Base-by-base conservation (phyloP, 768 basidiomycete genomes). In the Leccinum subgranulosum region DNA sequence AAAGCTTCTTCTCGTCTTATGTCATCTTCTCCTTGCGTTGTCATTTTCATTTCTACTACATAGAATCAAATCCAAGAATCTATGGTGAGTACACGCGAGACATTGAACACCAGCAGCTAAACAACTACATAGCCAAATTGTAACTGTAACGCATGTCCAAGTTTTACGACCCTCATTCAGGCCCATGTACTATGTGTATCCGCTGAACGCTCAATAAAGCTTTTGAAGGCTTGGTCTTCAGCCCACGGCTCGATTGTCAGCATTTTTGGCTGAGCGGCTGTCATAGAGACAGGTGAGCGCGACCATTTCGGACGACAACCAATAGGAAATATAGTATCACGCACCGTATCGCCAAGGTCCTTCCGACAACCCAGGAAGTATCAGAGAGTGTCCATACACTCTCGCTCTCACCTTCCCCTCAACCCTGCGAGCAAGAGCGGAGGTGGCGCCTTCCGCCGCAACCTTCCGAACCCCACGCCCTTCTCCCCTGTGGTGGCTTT, bases 151-250 rank as follows among this genome's bases (percentile, higher is more conserved):
- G 14, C 29, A 28, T 10, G 27, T 45, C 49, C 45, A 39, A n/a
- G 36, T 23, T 15, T 48, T 6, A 28, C 15, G 11, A 4, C 31
- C 50, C 14, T 6, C 21, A 3, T 50, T 28, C 31, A 33, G 23
- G 28, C 33, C 23, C 46, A 33, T 5, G 36, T 4, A 23, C 23
- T 23, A 31, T 46, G 15, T 28, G 2, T 39, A n/a, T n/a, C 25
- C 46, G 15, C 14, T 28, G 28, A 9, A 14, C 6, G 5, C 23
- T 34, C 48, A 54, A 28, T 9, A 58, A 11, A 0, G 3, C 23
- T 53, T 50, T 58, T 11, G 53, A n/a, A n/a, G 7, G 19, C 19
- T 53, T 61, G 51, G 48, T 60, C 59, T n/a, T 62, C 63, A 23
- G 54, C 51, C 48, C 58, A 54, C 25, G 39, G 4, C 25, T 46